phyloP scores from a whole-genome alignment of 2,329 filamentous ascomycete genomes.

The Apiospora hydei region DNA sequence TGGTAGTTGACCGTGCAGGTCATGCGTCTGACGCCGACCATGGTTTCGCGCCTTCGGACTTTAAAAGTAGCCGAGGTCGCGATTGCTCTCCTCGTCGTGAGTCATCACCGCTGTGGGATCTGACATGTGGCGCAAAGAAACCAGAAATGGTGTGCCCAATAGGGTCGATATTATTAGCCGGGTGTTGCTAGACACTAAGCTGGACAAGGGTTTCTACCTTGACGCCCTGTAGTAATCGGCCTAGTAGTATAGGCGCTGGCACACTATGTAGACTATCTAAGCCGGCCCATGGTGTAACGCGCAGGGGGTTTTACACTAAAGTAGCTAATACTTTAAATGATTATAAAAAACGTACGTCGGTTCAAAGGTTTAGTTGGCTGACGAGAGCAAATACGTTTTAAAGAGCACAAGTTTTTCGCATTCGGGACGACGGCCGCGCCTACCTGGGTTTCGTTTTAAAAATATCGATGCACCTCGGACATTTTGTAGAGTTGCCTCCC shows the following conservation, averaged over 20 bases:
- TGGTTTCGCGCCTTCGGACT: constrained; percentile 3
- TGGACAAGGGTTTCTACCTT: too few relatives aligned
- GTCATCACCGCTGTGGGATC: not conserved
- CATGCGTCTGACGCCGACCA: not conserved
- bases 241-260: too few relatives aligned
- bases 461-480: not conserved
- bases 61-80: not conserved
- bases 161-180: too few relatives aligned
- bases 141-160: not conserved
- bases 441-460: not conserved
- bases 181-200: too few relatives aligned
- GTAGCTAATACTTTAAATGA: too few relatives aligned
- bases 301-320: too few relatives aligned
- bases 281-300: too few relatives aligned
- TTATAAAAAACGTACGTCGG: too few relatives aligned
- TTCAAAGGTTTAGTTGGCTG: too few relatives aligned
- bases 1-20: not conserved
- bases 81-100: not conserved
- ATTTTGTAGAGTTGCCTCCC: not conserved
- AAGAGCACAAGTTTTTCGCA: not conserved
- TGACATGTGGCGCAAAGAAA: not conserved
- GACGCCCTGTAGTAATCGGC: too few relatives aligned
- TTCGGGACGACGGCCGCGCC: not conserved
- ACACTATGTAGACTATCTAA: too few relatives aligned
- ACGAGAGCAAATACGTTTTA: too few relatives aligned